These are phyloP conservation scores for Phytophthora sojae DNA, from an alignment of 352 stramenopile genomes.

Conservation along the genomic window DNA sequence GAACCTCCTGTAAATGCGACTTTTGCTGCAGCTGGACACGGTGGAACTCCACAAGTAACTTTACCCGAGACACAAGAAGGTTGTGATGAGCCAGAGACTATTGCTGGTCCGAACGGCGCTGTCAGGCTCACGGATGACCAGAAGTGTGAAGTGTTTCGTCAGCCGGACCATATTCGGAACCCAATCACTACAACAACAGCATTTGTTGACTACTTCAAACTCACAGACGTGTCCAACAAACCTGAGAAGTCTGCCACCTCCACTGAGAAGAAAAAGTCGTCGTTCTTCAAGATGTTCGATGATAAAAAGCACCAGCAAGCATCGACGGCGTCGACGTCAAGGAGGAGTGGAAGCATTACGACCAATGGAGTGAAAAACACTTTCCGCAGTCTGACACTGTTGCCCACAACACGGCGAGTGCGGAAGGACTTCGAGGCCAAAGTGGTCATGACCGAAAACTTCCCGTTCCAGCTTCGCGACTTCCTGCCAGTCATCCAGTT, in stretches of 20 bases:
- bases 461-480: constrained; percentile 74
- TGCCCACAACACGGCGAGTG: constrained; percentile 50
- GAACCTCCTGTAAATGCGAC: background rate
- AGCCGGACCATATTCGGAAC: constrained; percentile 68
- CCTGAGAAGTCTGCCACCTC: constrained; percentile 7
- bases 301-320: constrained; percentile 29
- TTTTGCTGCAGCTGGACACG: background rate
- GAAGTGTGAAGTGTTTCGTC: constrained; percentile 62
- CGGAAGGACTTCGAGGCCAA: constrained; percentile 83
- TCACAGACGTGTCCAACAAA: constrained; percentile 8
- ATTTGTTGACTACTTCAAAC: constrained; percentile 75
- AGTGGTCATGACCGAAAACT: constrained; percentile 78
- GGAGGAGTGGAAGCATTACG: background rate
- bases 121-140: constrained; percentile 54
- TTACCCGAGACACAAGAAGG: constrained; percentile 5
- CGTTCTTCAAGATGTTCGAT: constrained; percentile 60
- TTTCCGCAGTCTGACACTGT: constrained; percentile 68
- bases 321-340: constrained; percentile 3
- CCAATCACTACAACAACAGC: constrained; percentile 73
- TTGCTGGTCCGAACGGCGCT: constrained; percentile 5
- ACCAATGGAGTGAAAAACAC: constrained; percentile 53
- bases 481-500: constrained; percentile 85
- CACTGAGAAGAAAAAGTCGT: constrained; percentile 47
- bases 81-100: background rate
- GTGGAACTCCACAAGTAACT: constrained; percentile 3